Base-by-base conservation (phyloP, 164 flowering plant species). In the Protea cynaroides region DNA sequence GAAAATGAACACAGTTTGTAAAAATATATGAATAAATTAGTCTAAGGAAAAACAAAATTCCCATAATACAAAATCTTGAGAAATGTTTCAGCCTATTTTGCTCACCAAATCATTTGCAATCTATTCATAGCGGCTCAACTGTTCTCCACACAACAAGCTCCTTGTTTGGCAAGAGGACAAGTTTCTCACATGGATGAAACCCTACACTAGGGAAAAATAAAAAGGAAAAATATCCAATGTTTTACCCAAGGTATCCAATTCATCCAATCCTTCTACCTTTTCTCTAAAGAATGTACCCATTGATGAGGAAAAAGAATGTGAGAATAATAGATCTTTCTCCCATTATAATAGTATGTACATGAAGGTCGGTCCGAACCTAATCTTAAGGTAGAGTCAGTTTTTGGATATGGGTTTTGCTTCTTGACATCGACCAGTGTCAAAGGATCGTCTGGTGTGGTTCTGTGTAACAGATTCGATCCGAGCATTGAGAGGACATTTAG, bases 11-110 rank as follows among this genome's bases (percentile, higher is more conserved):
- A 57, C 25, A 66, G 52, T 58, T 47, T 63, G 67, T 70, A 67
- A 70, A 72, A 71, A 58, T 69, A 61, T 69, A 64, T 51, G 69
- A 80, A 72, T 75, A 69, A 61, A 75, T 75, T 72, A 71, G 70
- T 44, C 67, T 36, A 44, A 68, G 44, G 49, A 65, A 29, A 64
- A 50, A 64, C 72, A 79, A 79, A 78, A 69, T 63, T 73, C 73
- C 81, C 72, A 65, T 61, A 52, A 67, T 12, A 58, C 63, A 74
- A 79, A 72, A 78, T 62, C 67, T 64, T 19, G 69, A 82, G 74
- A 77, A 65, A 74, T 66, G 70, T 69, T 73, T 62, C 65, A 60
- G 63, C 55, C 61, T 64, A 21, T 50, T 25, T 54, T 62, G 66
- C 55, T 62, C 74, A 75, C 66, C 64, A 62, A 29, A 47, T 51